Evolutionary conservation across 345 rosid species (phyloP).

Genomic region (Pelargonium nanum): DNA sequence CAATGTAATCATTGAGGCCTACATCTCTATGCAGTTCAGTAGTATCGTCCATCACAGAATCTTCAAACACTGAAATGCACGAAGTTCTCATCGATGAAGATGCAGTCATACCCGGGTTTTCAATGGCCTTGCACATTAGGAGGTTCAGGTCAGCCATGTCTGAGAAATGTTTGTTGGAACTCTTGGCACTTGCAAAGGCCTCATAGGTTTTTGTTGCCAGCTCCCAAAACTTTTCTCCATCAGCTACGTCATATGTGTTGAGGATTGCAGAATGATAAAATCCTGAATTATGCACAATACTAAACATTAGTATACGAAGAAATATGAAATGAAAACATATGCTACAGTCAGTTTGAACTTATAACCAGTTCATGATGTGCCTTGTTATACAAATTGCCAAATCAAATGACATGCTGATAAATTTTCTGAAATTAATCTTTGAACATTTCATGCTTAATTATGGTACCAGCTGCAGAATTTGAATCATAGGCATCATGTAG

Average conservation of each 20-base stretch:
- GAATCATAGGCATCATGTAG: not conserved
- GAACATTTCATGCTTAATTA: not conserved
- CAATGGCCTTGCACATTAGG: constrained; percentile 43
- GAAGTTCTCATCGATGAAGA: constrained; percentile 34
- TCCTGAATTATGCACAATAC: constrained; percentile 16
- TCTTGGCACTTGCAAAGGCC: constrained; percentile 21
- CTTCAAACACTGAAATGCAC: constrained; percentile 38
- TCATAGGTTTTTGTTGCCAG: constrained; percentile 27
- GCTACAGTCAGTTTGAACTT: too few relatives aligned
- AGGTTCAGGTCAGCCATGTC: constrained; percentile 51
- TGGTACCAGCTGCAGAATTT: not conserved
- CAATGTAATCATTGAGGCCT: constrained; percentile 36
- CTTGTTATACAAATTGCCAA: too few relatives aligned
- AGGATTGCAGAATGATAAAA: constrained; percentile 44
- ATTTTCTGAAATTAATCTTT: too few relatives aligned
- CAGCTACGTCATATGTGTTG: constrained; percentile 23
- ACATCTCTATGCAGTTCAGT: constrained; percentile 11
- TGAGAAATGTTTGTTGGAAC: constrained; percentile 27
- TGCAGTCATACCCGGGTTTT: constrained; percentile 35
- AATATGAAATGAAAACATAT: not conserved
- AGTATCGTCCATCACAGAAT: constrained; percentile 21
- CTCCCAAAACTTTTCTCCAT: constrained; percentile 32
- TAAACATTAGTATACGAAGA: not conserved
- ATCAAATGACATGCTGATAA: too few relatives aligned
- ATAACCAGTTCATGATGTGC: too few relatives aligned